Evolutionary conservation across 78 protist species (phyloP), one percentile per base, ranked within the genome.

Genomic region (Planoprotostelium fungivorum): DNA sequence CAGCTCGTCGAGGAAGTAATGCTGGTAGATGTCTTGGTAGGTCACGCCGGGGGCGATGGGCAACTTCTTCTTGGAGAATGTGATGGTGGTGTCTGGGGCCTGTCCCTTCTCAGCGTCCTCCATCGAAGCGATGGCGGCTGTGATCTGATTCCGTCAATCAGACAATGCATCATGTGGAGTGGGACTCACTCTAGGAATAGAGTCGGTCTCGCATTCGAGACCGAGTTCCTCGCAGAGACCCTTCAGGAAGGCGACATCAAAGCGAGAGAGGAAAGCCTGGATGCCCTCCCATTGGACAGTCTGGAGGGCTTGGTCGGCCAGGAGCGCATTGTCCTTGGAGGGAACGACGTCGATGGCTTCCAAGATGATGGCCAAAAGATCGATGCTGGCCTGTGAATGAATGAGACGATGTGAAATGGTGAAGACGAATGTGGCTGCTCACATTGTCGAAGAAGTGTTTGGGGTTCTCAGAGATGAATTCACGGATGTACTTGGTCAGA

Each of bases 21-120:
- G 93, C 85, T 89, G 93, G 94, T 87, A 90, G 86, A 94, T 88
- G 87, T 94, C 95, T 0, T 89, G 94, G 63, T 38, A 90, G 35
- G 83, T 86, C 38, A 94, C 38, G 73, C 90, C 88, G 38, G 38
- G 83, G 28, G 37, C 28, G n/a, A 94, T 84, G 0, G 0, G 10
- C 63, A n/a, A 36, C 85, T 89, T 89, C 34, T 35, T 89, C 25
- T 86, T 87, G 35, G 34, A 28, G 38, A 84, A 84, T 38, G 63
- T 83, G 84, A 83, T 85, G 38, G 73, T 5, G 73, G 73, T 51
- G 73, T 51, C 73, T 25, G 5, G 31, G 16, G 73, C 73, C 16
- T 25, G 16, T 51, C 31, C 73, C 73, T 16, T 51, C 73, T 25
- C 31, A 51, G 73, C 73, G 16, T 51, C 73, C 31, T 51, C 73